Percentiles rank a stretch among this genome's conserved stretches.
These are phyloP conservation scores for Prototheca stagnorum DNA, from an alignment of 163 green algal species.

Conservation along the genomic window DNA sequence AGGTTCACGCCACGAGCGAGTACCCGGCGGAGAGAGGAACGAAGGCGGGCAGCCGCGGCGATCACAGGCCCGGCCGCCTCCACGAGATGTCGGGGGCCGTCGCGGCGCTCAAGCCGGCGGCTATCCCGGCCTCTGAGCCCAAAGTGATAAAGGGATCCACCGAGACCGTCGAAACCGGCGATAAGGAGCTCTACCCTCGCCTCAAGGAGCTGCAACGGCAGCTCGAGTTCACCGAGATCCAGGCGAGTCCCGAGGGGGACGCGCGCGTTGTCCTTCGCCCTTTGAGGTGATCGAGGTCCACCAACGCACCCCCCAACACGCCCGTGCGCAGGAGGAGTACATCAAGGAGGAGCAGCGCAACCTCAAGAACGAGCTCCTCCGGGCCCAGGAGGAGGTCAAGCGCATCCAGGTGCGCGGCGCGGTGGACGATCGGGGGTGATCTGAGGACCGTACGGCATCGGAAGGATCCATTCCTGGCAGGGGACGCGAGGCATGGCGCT, in stretches of 20 bases:
- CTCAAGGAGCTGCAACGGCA: slow-evolving; percentile 87
- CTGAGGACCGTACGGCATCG: too few species aligned
- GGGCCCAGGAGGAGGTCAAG: slow-evolving; percentile 95
- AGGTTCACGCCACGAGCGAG: too few species aligned
- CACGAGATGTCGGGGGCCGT: background rate
- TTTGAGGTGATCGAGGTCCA: too few species aligned
- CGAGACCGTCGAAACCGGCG: background rate
- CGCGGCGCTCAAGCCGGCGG: background rate
- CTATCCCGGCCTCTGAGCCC: background rate
- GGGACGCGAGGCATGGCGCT: too few species aligned
- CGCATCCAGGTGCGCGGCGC: slow-evolving; percentile 82
- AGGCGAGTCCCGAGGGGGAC: too few species aligned
- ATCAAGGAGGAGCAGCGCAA: slow-evolving; percentile 98
- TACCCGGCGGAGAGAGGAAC: too few species aligned
- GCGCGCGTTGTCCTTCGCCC: too few species aligned
- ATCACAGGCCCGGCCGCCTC: background rate
- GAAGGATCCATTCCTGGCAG: too few species aligned
- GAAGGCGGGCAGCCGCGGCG: background rate
- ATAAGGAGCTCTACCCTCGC: slow-evolving; percentile 65
- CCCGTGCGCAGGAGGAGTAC: slow-evolving; percentile 82
- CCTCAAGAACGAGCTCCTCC: slow-evolving; percentile 92
- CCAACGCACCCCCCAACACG: too few species aligned
- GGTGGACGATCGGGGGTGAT: too few species aligned
- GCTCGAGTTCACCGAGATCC: slow-evolving; percentile 95
- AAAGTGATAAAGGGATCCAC: background rate